Evolutionary conservation across 352 stramenopile species (phyloP).

Genomic region (Globisporangium solare): DNA sequence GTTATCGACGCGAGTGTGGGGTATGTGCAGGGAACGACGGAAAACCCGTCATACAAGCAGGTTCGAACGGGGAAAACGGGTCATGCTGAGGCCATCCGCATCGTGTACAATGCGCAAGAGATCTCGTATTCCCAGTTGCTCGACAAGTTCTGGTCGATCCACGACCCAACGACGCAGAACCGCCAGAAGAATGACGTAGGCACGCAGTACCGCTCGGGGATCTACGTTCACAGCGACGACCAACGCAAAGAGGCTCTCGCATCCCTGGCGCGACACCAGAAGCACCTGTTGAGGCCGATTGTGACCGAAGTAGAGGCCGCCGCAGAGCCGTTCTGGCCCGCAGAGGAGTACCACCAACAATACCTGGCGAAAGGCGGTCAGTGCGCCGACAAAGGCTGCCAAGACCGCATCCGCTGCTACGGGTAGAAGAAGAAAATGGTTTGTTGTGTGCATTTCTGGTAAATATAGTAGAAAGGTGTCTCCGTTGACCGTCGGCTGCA

Average conservation of each 20-base stretch:
- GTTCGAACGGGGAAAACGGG: constrained; percentile 91
- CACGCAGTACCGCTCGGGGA: constrained; percentile 94
- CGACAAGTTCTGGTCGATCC: constrained; percentile 80
- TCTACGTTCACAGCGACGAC: constrained; percentile 92
- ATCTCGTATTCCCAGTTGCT: constrained; percentile 84
- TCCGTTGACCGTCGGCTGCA: no score
- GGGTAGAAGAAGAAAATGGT: constrained; percentile 39
- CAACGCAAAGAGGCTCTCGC: constrained; percentile 74
- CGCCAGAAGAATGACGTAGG: constrained; percentile 87
- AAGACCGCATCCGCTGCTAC: constrained; percentile 90
- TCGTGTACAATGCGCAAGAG: constrained; percentile 89
- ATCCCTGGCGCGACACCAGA: constrained; percentile 64
- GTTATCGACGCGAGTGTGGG: constrained; percentile 91
- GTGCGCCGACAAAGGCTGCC: constrained; percentile 90
- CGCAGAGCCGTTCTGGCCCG: constrained; percentile 81
- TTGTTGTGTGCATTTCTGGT: no score
- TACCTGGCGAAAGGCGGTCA: constrained; percentile 96
- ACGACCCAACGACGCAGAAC: constrained; percentile 93
- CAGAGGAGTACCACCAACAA: constrained; percentile 95
- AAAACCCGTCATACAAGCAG: constrained; percentile 94
- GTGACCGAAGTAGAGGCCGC: constrained; percentile 90
- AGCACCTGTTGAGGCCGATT: constrained; percentile 61
- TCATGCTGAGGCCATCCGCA: constrained; percentile 93
- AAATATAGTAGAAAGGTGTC: no score
- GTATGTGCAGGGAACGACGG: constrained; percentile 69